Base-by-base conservation (phyloP, 768 basidiomycete species). In the Pleurotus djamor region DNA sequence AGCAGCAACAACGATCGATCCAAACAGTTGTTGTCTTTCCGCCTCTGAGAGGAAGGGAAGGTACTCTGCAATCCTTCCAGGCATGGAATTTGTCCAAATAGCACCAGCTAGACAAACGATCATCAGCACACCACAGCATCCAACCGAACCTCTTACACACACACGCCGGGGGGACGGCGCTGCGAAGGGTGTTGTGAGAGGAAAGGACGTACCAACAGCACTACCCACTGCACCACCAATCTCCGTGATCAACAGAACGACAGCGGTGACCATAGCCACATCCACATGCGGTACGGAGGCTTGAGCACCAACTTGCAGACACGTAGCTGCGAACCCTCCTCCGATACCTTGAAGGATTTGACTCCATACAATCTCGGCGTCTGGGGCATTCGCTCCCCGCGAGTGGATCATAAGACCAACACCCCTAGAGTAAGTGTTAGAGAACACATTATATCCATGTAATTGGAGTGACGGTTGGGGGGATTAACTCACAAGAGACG, bases 321-420 rank as follows among this genome's bases (percentile, higher is more conserved):
- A 67, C 44, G 84, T 73, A 6, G 81, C 80, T 3, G 88, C 87
- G 58, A 91, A 78, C 13, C 89, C 90, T 12, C 90, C 90, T 14
- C 90, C 90, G 7, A 86, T 72, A 49, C 89, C 90, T 71, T 91
- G 89, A 13, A 92, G 75, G 52, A 91, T 70, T 64, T 92, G 90
- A 17, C 81, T 83, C 71, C 82, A 76, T 4, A 91, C 84, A 33
- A 91, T 76, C 61, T 83, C 82, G 1, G 76, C 77, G 36, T 79
- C 76, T 35, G 77, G 81, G 0, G 76, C 82, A 37, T 83, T 73
- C 2, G 86, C 82, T 12, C 88, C 88, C 14, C 86, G 81, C 4
- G 88, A 86, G 64, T 83, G 82, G 61, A 91, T 82, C 89, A 90
- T 91, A 28, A 89, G 71, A 7, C 80, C 82, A 14, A 85, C 84